Percentiles rank a stretch among this genome's conserved stretches.
Conservation (phyloP, 257 asterid genomes). For the Solanum chiquidenum region DNA sequence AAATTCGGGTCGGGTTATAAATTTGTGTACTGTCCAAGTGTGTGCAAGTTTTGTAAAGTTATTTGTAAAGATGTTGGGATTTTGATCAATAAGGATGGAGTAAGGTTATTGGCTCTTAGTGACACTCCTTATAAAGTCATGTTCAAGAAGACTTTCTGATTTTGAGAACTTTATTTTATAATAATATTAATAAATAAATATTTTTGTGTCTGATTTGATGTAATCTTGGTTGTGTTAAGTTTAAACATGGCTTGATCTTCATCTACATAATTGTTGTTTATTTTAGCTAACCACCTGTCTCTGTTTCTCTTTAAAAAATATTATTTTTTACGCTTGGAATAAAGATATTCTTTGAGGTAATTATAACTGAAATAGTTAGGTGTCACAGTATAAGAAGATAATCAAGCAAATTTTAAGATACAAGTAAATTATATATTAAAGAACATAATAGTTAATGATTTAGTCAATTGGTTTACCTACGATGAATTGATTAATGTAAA, state of each 20-base stretch:
- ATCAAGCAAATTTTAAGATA: background rate
- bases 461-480: background rate
- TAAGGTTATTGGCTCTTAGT: constrained; percentile 3
- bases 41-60: constrained; percentile 6
- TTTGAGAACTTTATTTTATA: background rate
- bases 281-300: background rate
- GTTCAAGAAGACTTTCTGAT: constrained; percentile 1
- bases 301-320: background rate
- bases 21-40: constrained; percentile 1
- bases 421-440: background rate
- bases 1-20: background rate
- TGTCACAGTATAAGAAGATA: background rate
- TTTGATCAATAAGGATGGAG: background rate
- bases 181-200: background rate
- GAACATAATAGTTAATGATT: background rate
- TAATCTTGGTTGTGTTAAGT: background rate
- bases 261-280: background rate
- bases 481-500: background rate
- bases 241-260: background rate
- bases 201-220: background rate
- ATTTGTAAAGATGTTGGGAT: constrained; percentile 13
- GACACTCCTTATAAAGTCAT: background rate
- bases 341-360: background rate
- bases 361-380: background rate
- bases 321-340: background rate